Evolutionary conservation across 345 rosid genomes (phyloP).

Genomic region (Eucalyptus marginata): DNA sequence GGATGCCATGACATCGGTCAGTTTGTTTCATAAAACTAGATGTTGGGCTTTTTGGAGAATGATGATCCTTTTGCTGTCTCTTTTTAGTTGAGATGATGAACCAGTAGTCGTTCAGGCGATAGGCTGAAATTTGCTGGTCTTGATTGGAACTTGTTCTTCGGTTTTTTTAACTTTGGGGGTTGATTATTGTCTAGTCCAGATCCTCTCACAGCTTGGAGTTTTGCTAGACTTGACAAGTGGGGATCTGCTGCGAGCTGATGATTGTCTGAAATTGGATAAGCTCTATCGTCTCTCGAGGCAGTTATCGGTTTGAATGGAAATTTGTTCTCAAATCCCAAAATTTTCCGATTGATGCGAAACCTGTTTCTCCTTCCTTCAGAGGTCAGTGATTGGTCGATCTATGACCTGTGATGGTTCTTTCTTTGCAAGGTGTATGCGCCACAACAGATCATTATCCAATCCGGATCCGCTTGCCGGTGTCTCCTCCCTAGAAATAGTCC

Average conservation of each 20-base stretch:
- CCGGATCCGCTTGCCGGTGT: not conserved
- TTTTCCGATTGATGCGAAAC: not conserved
- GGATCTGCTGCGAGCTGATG: not conserved
- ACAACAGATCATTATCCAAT: not conserved
- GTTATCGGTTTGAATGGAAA: not conserved
- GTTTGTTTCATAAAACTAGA: too few relatives aligned
- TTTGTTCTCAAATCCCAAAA: not conserved
- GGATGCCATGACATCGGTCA: too few relatives aligned
- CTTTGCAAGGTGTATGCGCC: too few relatives aligned
- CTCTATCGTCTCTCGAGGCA: not conserved
- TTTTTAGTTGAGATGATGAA: not conserved
- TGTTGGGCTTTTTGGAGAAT: not conserved
- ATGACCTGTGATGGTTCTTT: too few relatives aligned
- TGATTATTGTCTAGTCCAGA: not conserved
- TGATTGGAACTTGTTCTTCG: too few relatives aligned
- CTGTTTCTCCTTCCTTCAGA: not conserved
- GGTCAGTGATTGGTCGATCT: not conserved
- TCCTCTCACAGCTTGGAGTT: too few relatives aligned
- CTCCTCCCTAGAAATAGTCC: not conserved
- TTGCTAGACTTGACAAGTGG: too few relatives aligned
- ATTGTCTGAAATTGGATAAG: not conserved
- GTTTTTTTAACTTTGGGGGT: not conserved
- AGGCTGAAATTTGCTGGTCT: too few relatives aligned
- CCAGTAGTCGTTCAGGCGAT: too few relatives aligned
- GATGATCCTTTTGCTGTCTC: not conserved